phyloP scores from a whole-genome alignment of 352 stramenopile species.

The Phytophthora ramorum region DNA sequence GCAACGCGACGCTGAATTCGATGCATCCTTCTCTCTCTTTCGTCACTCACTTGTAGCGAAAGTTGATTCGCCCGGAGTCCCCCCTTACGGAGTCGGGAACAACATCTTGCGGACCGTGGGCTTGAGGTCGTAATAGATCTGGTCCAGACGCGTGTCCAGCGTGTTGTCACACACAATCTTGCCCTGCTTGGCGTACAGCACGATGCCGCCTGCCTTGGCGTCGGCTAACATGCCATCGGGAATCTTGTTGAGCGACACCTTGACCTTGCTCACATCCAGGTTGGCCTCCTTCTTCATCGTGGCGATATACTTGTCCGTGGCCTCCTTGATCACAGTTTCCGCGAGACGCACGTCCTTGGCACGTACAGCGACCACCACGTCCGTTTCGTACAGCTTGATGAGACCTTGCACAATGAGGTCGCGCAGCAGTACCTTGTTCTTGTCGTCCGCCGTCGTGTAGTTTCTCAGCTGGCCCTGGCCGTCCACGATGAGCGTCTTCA shows the following conservation, averaged over 20 bases:
- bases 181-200: conserved; percentile 90
- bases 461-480: conserved; percentile 61
- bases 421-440: conserved; percentile 95
- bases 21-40: conserved; percentile 6
- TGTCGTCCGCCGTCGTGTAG: conserved; percentile 69
- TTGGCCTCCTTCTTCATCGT: conserved; percentile 92
- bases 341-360: conserved; percentile 91
- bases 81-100: conserved; percentile 65
- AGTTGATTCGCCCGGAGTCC: background rate
- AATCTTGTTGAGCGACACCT: conserved; percentile 91
- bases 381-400: conserved; percentile 98
- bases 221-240: conserved; percentile 86
- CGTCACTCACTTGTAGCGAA: background rate
- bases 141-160: conserved; percentile 90
- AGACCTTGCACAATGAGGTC: conserved; percentile 98
- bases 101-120: conserved; percentile 80
- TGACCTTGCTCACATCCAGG: conserved; percentile 90
- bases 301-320: conserved; percentile 83
- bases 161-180: conserved; percentile 99
- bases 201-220: conserved; percentile 81
- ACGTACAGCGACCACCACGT: conserved; percentile 94
- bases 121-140: conserved; percentile 88
- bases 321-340: conserved; percentile 88
- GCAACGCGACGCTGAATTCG: conserved; percentile 7
- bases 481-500: conserved; percentile 85